A percentile compares a stretch with the other conserved stretches of the same genome.
Evolutionary conservation across 2,329 filamentous ascomycete genomes (phyloP).

Genomic region (Xylariaceae sp.): DNA sequence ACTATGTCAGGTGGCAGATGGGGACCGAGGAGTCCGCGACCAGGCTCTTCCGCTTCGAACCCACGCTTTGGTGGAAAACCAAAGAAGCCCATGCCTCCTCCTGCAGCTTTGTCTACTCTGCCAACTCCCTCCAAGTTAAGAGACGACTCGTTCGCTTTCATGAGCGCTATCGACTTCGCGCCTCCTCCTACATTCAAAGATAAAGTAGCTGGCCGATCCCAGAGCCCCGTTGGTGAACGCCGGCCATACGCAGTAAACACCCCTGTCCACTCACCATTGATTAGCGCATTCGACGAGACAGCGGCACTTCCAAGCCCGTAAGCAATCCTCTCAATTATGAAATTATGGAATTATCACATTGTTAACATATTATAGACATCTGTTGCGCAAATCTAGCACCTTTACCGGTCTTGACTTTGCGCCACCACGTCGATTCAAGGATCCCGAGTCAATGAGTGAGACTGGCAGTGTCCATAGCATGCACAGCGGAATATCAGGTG

Average conservation of each 20-base stretch:
- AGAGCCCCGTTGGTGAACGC: constrained; percentile 68
- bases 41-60: constrained; percentile 50
- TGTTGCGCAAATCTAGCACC: constrained; percentile 76
- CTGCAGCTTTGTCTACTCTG: constrained; percentile 73
- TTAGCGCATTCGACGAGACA: constrained; percentile 86
- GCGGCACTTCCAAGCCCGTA: constrained; percentile 86
- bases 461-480: constrained; percentile 74
- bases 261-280: constrained; percentile 77
- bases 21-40: constrained; percentile 42
- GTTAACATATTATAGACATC: constrained; percentile 58
- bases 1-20: constrained; percentile 49
- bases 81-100: constrained; percentile 68
- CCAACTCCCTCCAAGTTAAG: constrained; percentile 85
- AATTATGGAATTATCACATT: not conserved
- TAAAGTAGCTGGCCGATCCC: constrained; percentile 70
- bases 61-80: constrained; percentile 49
- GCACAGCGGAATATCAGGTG: constrained; percentile 75
- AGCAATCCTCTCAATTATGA: constrained; percentile 51
- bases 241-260: constrained; percentile 77
- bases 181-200: constrained; percentile 74
- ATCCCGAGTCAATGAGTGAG: constrained; percentile 66
- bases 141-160: constrained; percentile 77
- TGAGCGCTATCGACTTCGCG: constrained; percentile 80
- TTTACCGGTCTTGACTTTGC: constrained; percentile 84
- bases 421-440: constrained; percentile 75